Base-by-base conservation (phyloP, 192 early-diverging fungal species). In the Backusella morwellensis region DNA sequence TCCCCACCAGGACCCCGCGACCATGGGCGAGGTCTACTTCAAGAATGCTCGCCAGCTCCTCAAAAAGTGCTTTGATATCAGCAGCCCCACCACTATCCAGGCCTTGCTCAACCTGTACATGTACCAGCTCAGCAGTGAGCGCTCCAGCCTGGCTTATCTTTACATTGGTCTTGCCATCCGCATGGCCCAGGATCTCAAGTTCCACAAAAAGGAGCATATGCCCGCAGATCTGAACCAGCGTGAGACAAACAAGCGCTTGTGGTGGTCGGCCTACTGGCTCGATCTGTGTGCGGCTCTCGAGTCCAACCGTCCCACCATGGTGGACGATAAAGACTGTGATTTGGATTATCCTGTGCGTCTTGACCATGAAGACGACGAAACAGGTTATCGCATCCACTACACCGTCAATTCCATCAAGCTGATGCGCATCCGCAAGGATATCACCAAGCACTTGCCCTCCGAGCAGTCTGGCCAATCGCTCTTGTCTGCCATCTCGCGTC, bases 211-310 rank as follows among this genome's bases (percentile, higher is more conserved):
- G 59, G 82, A 84, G 29, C 73, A 75, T 69, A 73, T 77, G 69
- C 68, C 82, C 29, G 63, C 72, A 7, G 82, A 84, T 68, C 68
- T 79, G 0, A 76, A 72, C 52, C 79, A 78, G 47, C 75, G 79
- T 23, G 82, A 84, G 68, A 81, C 77, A 23, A 84, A 80, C 50
- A 84, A 84, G 36, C 75, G 82, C 14, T 29, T 84, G 11, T 84
- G 82, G 82, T 84, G 82, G 82, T 81, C 82, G 32, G 82, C 82
- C 12, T 84, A 84, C 66, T 84, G 82, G 82, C 71, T 84, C 9
- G 82, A 84, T 69, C 74, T 84, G 11, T 84, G 82, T 66, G 82
- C 82, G n/a, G 82, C 82, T 6, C 66, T 84, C 6, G 82, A 84
- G 59, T 78, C 79, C 9, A 84, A 84, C 52, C 76, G 82, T 26